These are phyloP conservation scores for Raphidocelis subcapitata DNA, from an alignment of 139 green algal species.

Conservation along the genomic window DNA sequence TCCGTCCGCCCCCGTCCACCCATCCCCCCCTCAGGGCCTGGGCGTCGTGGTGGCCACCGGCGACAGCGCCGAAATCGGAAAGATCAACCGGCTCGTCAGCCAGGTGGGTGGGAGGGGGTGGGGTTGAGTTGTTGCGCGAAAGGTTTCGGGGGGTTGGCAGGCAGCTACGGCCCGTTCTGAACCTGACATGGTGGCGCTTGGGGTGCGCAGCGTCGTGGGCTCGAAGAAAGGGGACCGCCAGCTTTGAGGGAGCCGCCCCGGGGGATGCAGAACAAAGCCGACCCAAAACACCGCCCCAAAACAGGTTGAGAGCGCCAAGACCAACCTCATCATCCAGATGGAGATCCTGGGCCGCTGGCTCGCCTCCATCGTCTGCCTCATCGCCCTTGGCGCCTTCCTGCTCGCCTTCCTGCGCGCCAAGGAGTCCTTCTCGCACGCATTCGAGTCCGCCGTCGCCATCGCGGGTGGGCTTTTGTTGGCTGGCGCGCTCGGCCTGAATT, in stretches of 20 bases:
- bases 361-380: conserved; percentile 25
- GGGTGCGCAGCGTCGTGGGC: too few species aligned
- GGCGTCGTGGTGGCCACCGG: conserved; percentile 49
- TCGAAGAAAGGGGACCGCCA: too few species aligned
- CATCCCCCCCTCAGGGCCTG: too few species aligned
- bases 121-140: too few species aligned
- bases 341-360: conserved; percentile 45
- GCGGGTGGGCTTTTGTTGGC: conserved; percentile 22
- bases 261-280: too few species aligned
- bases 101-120: neutral
- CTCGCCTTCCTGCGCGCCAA: conserved; percentile 30
- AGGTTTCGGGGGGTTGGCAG: too few species aligned
- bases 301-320: conserved; percentile 37
- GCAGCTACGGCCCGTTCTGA: too few species aligned
- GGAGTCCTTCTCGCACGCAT: conserved; percentile 30
- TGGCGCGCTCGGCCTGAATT: too few species aligned
- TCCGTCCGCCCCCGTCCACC: too few species aligned
- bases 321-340: conserved; percentile 43
- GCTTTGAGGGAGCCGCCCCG: too few species aligned
- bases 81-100: conserved; percentile 44
- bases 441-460: conserved; percentile 51
- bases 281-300: too few species aligned
- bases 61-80: conserved; percentile 42
- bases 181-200: too few species aligned
- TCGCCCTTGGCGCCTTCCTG: conserved; percentile 42